Percentiles rank a stretch among this genome's conserved stretches.
phyloP scores from a whole-genome alignment of 257 asterid species.

The Henckelia pumila region DNA sequence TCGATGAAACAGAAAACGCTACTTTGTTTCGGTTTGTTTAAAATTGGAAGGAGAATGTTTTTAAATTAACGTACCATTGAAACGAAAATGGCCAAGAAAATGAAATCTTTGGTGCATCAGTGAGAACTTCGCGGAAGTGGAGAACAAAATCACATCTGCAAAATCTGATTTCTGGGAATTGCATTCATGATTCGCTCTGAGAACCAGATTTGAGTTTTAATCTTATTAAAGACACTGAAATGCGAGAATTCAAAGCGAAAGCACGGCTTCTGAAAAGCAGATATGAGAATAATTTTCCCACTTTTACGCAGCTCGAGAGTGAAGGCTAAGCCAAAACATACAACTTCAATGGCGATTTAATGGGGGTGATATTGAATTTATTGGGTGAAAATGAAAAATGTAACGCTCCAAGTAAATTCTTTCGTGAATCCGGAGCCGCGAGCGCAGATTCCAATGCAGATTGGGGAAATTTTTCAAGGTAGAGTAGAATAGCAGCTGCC shows the following conservation, averaged over 20 bases:
- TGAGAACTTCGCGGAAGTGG: background rate
- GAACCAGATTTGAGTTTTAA: constrained; percentile 18
- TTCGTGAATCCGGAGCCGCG: background rate
- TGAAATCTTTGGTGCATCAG: constrained; percentile 2
- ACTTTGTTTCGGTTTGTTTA: too few relatives aligned
- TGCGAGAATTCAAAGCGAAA: constrained; percentile 17
- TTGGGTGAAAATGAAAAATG: background rate
- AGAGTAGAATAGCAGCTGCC: background rate
- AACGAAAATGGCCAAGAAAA: constrained; percentile 10
- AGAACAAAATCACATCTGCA: background rate
- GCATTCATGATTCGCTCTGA: background rate
- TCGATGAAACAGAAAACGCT: background rate
- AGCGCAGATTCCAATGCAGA: background rate
- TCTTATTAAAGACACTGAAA: background rate
- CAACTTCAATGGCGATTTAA: background rate
- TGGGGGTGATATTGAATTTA: background rate
- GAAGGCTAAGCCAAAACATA: background rate
- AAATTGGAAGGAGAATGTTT: constrained; percentile 4
- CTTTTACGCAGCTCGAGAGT: background rate
- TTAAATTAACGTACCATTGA: constrained; percentile 29
- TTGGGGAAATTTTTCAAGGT: background rate
- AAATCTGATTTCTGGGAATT: background rate
- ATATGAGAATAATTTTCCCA: background rate
- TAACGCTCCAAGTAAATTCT: background rate
- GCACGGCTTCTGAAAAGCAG: constrained; percentile 8